These are phyloP conservation scores for Blastobotrys proliferans DNA, from an alignment of 1,139 yeast species.

Conservation along the genomic window DNA sequence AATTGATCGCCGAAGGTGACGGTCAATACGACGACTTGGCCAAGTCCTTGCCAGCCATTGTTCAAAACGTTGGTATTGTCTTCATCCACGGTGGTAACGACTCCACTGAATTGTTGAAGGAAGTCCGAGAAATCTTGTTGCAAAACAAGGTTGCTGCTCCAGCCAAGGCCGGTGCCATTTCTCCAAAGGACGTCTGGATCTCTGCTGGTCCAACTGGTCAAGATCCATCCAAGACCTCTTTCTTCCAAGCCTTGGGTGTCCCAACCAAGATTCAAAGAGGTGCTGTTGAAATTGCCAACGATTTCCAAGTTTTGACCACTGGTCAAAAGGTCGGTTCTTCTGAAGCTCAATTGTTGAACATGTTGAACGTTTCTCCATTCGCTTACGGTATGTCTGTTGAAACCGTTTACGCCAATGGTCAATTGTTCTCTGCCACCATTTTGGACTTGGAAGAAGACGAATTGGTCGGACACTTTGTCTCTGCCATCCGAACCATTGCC, in stretches of 20 bases:
- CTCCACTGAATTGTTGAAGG: conserved; percentile 89
- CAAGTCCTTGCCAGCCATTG: conserved; percentile 89
- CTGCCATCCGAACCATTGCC: conserved; percentile 92
- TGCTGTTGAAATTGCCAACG: conserved; percentile 98
- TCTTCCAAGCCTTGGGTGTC: conserved; percentile 99
- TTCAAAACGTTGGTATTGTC: conserved; percentile 98
- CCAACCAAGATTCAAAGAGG: conserved; percentile 99
- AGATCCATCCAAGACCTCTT: conserved; percentile 99
- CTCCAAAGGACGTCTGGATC: conserved; percentile 95
- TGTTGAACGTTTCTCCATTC: conserved; percentile 99
- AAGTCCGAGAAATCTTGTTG: conserved; percentile 80
- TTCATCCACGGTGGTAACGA: conserved; percentile 84
- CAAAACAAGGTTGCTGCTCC: conserved; percentile 99
- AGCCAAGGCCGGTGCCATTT: conserved; percentile 99
- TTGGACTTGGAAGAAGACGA: conserved; percentile 98
- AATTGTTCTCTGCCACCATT: conserved; percentile 93
- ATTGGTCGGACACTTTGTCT: conserved; percentile 84
- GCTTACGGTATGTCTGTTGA: conserved; percentile 96
- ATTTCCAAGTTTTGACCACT: conserved; percentile 89
- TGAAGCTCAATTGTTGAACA: conserved; percentile 97
- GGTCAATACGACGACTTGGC: conserved; percentile 93
- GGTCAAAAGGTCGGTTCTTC: conserved; percentile 96
- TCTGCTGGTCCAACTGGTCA: conserved; percentile 99
- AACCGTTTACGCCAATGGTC: conserved; percentile 98
- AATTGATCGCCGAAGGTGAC: conserved; percentile 66